Evolutionary conservation across 2,329 filamentous ascomycete species (phyloP).

Genomic region (Aspergillus jensenii): DNA sequence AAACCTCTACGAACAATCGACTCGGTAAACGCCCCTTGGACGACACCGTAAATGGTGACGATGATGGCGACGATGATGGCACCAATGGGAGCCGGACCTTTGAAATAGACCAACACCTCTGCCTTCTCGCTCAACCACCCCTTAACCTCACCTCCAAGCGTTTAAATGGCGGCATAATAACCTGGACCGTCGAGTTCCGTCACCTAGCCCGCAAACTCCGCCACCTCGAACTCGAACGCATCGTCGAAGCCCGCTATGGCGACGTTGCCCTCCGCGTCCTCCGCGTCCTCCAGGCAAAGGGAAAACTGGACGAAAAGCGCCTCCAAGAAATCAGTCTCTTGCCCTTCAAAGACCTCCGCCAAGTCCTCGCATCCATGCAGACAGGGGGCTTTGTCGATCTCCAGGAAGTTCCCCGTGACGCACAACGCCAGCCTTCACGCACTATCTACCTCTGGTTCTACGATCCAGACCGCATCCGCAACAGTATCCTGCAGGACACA

Average conservation of each 20-base stretch:
- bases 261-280: constrained; percentile 76
- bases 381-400: constrained; percentile 83
- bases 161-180: constrained; percentile 55
- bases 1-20: constrained; percentile 24
- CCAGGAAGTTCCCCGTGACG: constrained; percentile 91
- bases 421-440: constrained; percentile 74
- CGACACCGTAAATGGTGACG: constrained; percentile 40
- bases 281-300: constrained; percentile 79
- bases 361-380: constrained; percentile 81
- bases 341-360: constrained; percentile 79
- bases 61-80: constrained; percentile 47
- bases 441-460: constrained; percentile 93
- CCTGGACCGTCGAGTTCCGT: constrained; percentile 85
- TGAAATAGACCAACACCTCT: constrained; percentile 41
- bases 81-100: constrained; percentile 28
- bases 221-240: constrained; percentile 76
- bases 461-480: constrained; percentile 70
- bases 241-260: constrained; percentile 76
- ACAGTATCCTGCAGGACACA: constrained; percentile 71
- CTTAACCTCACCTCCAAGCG: constrained; percentile 38
- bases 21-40: constrained; percentile 34
- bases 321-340: constrained; percentile 78
- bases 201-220: constrained; percentile 68
- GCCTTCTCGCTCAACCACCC: constrained; percentile 51
- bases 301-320: constrained; percentile 92